Base-by-base conservation (phyloP, 768 basidiomycete species). In the Lactarius trivialis region DNA sequence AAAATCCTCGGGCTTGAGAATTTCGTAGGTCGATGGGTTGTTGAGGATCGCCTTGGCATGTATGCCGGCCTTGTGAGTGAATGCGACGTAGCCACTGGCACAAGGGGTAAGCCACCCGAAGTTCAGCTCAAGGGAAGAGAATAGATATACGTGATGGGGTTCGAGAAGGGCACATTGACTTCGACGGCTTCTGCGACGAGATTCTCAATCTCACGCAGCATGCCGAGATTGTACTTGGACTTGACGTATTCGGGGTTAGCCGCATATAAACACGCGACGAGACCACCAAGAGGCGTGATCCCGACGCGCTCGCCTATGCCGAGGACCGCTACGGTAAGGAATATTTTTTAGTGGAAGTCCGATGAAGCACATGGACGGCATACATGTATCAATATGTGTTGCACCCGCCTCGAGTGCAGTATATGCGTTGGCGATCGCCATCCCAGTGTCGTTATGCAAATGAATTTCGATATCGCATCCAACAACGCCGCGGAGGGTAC, bases 61-160 rank as follows among this genome's bases (percentile, higher is more conserved):
- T 67, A 99, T 99, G 73, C 97, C 97, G 24, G 97, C 97, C 87
- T 99, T 98, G 86, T 98, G 97, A 30, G 97, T 99, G 80, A 99
- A 99, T 4, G 97, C 97, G 72, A 97, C 98, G 77, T 98, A 99
- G 17, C 97, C 97, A 60, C 95, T 98, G 45, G 48, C 11, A 12
- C 19, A 56, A 55, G 15, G 41, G 24, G 19, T 54, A 26, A 60
- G 17, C 21, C 28, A 45, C 56, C 19, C 51, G 28, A 21, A 45
- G 50, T 5, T 54, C 6, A 17, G 26, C 14, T 36, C n/a, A 14
- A 4, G 33, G 7, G 12, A 55, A 26, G 30, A 61, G 34, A 33
- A n/a, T 50, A 37, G 61, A 76, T 81, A 53, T 76, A 91, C 87
- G 91, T 92, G 71, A 94, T 89, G 37, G 92, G 91, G 77, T 96